A percentile compares a stretch with the other conserved stretches of the same genome.
Evolutionary conservation across 768 basidiomycete species (phyloP).

Genomic region (Lactarius hatsudake): DNA sequence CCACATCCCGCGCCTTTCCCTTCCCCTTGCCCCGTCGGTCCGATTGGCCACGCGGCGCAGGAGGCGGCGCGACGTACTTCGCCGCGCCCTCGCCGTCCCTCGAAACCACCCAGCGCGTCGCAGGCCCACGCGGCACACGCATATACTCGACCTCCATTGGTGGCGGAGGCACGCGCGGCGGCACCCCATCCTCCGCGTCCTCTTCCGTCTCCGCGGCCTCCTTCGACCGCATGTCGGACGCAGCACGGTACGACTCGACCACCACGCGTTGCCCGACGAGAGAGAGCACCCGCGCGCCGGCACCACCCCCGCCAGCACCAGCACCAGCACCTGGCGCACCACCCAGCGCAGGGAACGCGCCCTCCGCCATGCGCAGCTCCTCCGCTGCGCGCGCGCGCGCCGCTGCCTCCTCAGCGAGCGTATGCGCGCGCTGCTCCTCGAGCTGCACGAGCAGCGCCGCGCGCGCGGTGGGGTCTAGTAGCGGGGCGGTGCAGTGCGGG

Average conservation of each 20-base stretch:
- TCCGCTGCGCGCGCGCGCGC: slow-evolving; percentile 9
- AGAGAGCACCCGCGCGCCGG: slow-evolving; percentile 14
- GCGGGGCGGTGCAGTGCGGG: slow-evolving; percentile 15
- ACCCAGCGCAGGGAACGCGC: slow-evolving; percentile 23
- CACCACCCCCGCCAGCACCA: background rate
- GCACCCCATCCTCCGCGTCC: background rate
- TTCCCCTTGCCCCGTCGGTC: background rate
- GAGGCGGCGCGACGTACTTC: slow-evolving; percentile 17
- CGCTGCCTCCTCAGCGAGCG: slow-evolving; percentile 14
- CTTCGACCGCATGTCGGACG: background rate
- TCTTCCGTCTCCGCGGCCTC: background rate
- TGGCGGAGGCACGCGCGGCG: slow-evolving; percentile 18
- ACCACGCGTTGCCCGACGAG: slow-evolving; percentile 11
- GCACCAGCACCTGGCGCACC: background rate
- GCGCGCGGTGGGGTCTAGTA: slow-evolving; percentile 10
- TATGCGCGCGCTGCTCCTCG: slow-evolving; percentile 2
- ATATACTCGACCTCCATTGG: slow-evolving; percentile 16
- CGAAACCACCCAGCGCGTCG: slow-evolving; percentile 20
- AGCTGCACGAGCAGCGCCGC: slow-evolving; percentile 17
- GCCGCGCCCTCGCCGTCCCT: background rate
- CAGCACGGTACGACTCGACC: slow-evolving; percentile 9
- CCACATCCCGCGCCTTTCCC: too few relatives aligned
- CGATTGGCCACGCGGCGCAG: background rate
- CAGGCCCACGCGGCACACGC: slow-evolving; percentile 18
- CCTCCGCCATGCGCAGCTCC: slow-evolving; percentile 10